phyloP scores from a whole-genome alignment of 805 yeast genomes.

The Clavispora asparagi region DNA sequence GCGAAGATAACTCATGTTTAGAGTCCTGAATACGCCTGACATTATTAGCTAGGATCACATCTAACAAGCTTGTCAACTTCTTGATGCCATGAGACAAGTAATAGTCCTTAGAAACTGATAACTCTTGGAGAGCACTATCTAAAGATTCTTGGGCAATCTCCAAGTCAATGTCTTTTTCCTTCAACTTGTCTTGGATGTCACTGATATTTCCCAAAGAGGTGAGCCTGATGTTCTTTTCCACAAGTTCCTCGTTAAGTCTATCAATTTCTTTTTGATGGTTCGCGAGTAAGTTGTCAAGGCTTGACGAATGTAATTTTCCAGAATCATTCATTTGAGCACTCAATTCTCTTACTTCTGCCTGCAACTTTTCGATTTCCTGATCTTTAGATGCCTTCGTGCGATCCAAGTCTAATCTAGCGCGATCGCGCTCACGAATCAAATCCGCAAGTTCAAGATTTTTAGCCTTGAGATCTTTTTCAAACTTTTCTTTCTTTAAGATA shows the following conservation, averaged over 20 bases:
- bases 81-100: constrained; percentile 36
- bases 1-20: constrained; percentile 64
- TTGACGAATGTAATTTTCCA: constrained; percentile 60
- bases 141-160: constrained; percentile 76
- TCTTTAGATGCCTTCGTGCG: constrained; percentile 60
- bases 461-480: constrained; percentile 78
- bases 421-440: constrained; percentile 80
- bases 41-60: constrained; percentile 65
- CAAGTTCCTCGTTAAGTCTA: constrained; percentile 35
- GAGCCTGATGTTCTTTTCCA: constrained; percentile 24
- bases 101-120: constrained; percentile 47
- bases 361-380: constrained; percentile 59
- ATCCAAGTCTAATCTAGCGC: constrained; percentile 80
- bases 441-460: constrained; percentile 87
- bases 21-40: constrained; percentile 70
- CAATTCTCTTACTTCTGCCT: constrained; percentile 58
- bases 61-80: constrained; percentile 52
- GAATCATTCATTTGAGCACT: constrained; percentile 53
- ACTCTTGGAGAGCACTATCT: constrained; percentile 62
- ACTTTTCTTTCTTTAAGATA: constrained; percentile 71
- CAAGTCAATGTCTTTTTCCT: constrained; percentile 70
- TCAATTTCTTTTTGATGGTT: constrained; percentile 63
- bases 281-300: constrained; percentile 51
- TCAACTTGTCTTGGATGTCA: constrained; percentile 40
- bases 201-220: constrained; percentile 19